phyloP scores from a whole-genome alignment of 805 yeast species.

The fission yeast (Schizosaccharomyces pombe) region ASM294v3 CU329670.1:5228001-5228500 shows the following conservation, averaged over 20 bases:
- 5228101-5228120: not conserved
- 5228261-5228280: not conserved
- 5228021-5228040: conserved; percentile 18
- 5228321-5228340: conserved; percentile 1
- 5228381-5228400: not conserved
- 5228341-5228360: not conserved
- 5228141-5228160: not conserved
- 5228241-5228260: not conserved
- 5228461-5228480: not conserved
- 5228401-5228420: not conserved
- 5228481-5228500: not conserved
- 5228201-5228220: not conserved
- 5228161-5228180: not conserved
- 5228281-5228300: not conserved
- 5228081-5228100: conserved; percentile 21
- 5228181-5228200: not conserved
- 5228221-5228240: not conserved
- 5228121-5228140: not conserved
- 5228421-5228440: not conserved
- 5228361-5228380: not conserved
- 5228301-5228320: not conserved
- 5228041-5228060: conserved; percentile 10
- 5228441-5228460: not conserved
- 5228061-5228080: conserved; percentile 12
- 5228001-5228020: conserved; percentile 65